A percentile compares a stretch with the other conserved stretches of the same genome.
phyloP scores from a whole-genome alignment of 2,329 filamentous ascomycete species.

The Penicillium sp. region DNA sequence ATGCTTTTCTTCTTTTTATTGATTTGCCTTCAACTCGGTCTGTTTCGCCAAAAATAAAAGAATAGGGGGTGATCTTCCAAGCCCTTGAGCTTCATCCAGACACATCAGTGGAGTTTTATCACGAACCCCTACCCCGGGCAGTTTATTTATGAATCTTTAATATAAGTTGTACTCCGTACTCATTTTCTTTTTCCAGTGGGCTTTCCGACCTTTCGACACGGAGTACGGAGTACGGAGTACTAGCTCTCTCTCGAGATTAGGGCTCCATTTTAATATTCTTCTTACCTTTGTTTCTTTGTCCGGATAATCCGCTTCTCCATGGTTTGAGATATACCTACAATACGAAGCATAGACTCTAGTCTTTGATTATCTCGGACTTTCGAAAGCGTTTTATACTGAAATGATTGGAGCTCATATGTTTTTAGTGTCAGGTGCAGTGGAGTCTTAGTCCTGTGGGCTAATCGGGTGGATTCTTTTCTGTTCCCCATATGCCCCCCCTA shows the following conservation, averaged over 20 bases:
- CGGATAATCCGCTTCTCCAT: not conserved
- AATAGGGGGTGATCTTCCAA: slow-evolving; percentile 7
- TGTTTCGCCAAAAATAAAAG: not conserved
- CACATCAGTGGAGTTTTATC: slow-evolving; percentile 14
- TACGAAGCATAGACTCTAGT: not conserved
- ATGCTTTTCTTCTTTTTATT: slow-evolving; percentile 3
- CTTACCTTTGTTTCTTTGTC: slow-evolving; percentile 3
- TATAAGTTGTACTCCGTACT: not conserved
- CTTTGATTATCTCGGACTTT: not conserved
- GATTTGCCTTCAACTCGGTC: not conserved
- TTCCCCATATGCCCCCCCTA: slow-evolving; percentile 31
- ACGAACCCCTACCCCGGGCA: slow-evolving; percentile 23
- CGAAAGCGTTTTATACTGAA: not conserved
- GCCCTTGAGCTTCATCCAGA: slow-evolving; percentile 6
- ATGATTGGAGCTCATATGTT: not conserved
- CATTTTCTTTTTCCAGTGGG: slow-evolving; percentile 5
- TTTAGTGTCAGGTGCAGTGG: slow-evolving; percentile 29
- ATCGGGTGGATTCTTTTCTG: slow-evolving; percentile 29
- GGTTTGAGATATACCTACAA: not conserved
- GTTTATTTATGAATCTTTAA: not conserved
- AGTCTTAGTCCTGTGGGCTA: slow-evolving; percentile 29
- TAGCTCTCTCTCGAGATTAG: slow-evolving; percentile 2
- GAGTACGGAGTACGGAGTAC: not conserved
- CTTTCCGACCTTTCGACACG: not conserved
- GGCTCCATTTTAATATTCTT: not conserved